Percentiles rank a stretch among this genome's conserved stretches.
phyloP scores from a whole-genome alignment of 2,329 filamentous ascomycete species.

The Apiospora saccharicola region DNA sequence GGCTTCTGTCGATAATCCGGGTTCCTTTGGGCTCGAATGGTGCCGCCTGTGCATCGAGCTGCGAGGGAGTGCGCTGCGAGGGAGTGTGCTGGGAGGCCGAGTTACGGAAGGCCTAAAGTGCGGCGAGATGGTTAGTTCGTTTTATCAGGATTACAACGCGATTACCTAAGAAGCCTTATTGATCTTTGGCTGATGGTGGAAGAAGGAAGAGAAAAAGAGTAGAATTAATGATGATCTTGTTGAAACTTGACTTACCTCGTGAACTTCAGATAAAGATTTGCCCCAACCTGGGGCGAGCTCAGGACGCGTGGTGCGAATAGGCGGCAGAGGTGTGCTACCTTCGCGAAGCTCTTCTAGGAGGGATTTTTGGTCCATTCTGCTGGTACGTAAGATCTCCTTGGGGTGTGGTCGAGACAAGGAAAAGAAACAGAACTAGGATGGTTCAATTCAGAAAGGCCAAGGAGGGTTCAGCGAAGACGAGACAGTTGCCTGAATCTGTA shows the following conservation, averaged over 20 bases:
- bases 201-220: neutral
- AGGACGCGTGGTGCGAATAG: neutral
- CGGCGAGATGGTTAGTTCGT: neutral
- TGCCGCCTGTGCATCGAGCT: neutral
- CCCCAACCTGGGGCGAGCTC: neutral
- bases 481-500: too few species aligned
- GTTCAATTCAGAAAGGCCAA: neutral
- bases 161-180: neutral
- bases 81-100: neutral
- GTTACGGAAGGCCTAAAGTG: neutral
- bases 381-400: neutral
- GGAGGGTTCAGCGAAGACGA: too few species aligned
- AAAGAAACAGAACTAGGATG: too few species aligned
- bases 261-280: neutral
- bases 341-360: neutral
- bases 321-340: neutral
- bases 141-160: neutral
- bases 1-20: too few species aligned
- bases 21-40: too few species aligned
- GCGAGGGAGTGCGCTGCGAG: neutral
- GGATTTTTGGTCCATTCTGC: neutral
- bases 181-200: neutral
- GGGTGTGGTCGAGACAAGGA: neutral
- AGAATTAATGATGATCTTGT: neutral
- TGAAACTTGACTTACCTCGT: neutral